Evolutionary conservation across 148 eudicot species (phyloP).

Genomic region (Chenopodium quinoa): DNA sequence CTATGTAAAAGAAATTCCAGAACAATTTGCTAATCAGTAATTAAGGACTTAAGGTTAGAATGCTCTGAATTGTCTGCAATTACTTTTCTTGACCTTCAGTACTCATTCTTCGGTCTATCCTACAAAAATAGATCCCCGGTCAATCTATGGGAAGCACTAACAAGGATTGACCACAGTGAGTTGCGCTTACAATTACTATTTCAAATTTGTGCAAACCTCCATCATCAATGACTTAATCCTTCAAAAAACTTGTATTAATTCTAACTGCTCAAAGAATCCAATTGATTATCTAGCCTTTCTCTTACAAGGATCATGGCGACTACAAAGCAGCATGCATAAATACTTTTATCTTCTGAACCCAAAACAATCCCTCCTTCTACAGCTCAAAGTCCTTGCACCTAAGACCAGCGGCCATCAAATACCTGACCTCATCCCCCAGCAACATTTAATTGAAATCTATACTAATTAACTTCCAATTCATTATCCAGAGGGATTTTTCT

Average conservation of each 20-base stretch:
- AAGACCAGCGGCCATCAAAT: neutral
- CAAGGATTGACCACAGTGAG: too few relatives aligned
- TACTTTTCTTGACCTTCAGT: too few relatives aligned
- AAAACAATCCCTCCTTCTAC: neutral
- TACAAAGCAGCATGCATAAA: too few relatives aligned
- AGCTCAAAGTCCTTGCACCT: neutral
- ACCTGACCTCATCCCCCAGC: neutral
- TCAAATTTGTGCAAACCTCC: neutral
- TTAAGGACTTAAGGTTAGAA: too few relatives aligned
- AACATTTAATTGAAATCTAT: neutral
- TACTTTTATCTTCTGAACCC: neutral
- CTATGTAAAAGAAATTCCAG: neutral
- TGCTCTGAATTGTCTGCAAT: too few relatives aligned
- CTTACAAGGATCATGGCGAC: too few relatives aligned
- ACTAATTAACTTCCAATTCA: neutral
- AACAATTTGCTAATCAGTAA: too few relatives aligned
- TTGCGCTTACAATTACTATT: too few relatives aligned
- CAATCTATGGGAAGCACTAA: too few relatives aligned
- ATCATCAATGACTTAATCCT: neutral
- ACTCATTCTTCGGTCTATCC: too few relatives aligned
- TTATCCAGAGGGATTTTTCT: neutral
- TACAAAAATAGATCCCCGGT: too few relatives aligned
- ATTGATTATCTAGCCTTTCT: neutral
- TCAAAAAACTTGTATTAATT: neutral
- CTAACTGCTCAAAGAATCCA: neutral